Evolutionary conservation across 177 flowering plant species (phyloP).

Genomic region (Vitis hybrid): DNA sequence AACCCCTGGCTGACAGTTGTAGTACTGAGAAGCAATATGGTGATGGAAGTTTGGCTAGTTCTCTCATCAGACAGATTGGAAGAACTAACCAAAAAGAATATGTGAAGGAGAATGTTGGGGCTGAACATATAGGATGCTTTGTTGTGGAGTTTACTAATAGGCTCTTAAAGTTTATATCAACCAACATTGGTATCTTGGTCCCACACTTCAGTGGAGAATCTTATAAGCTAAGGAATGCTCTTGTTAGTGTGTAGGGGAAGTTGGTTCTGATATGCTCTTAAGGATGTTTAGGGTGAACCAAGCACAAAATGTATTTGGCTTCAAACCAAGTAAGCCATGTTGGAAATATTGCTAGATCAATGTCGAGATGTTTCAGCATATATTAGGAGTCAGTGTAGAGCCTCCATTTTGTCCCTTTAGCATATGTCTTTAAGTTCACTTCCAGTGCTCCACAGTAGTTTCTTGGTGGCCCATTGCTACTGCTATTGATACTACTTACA

Average conservation of each 20-base stretch:
- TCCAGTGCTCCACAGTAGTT: slow-evolving; percentile 41
- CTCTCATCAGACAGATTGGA: slow-evolving; percentile 81
- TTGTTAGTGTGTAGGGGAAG: slow-evolving; percentile 88
- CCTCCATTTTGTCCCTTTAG: no score
- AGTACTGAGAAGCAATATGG: slow-evolving; percentile 73
- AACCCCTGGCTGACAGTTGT: slow-evolving; percentile 80
- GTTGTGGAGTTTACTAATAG: slow-evolving; percentile 88
- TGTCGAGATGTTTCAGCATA: slow-evolving; percentile 96
- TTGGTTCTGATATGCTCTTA: slow-evolving; percentile 75
- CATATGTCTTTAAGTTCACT: slow-evolving; percentile 35
- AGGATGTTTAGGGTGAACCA: slow-evolving; percentile 78
- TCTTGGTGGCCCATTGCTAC: no score
- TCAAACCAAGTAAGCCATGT: slow-evolving; percentile 92
- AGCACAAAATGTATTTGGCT: slow-evolving; percentile 75
- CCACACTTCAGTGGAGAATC: slow-evolving; percentile 98
- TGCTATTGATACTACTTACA: slow-evolving; percentile 9
- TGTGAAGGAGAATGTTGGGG: slow-evolving; percentile 85
- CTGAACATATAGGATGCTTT: slow-evolving; percentile 91
- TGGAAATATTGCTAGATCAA: slow-evolving; percentile 89
- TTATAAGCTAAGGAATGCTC: slow-evolving; percentile 93
- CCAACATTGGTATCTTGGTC: slow-evolving; percentile 79
- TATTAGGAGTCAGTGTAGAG: slow-evolving; percentile 59
- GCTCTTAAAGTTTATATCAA: slow-evolving; percentile 77
- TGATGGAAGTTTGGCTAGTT: slow-evolving; percentile 77
- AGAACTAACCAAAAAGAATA: slow-evolving; percentile 81